phyloP scores from a whole-genome alignment of 352 stramenopile genomes.

The Elongisporangium senticosum region DNA sequence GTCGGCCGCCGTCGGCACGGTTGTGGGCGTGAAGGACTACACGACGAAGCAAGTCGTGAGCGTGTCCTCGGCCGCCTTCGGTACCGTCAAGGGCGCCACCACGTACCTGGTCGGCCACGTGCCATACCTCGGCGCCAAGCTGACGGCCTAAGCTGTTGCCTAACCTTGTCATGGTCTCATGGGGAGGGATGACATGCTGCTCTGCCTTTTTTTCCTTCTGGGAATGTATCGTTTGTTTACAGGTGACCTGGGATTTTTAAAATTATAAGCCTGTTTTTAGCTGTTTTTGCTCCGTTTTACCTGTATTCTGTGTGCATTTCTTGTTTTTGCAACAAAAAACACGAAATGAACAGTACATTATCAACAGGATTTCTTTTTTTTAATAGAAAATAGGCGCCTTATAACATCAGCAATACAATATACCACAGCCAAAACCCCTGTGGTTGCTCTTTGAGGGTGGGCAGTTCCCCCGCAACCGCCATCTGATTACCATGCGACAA shows the following conservation, averaged over 20 bases:
- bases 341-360: too few species aligned
- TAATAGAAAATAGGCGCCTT: background rate
- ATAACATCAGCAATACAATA: background rate
- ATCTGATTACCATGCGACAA: background rate
- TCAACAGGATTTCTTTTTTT: background rate
- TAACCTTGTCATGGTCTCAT: background rate
- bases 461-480: too few species aligned
- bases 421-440: background rate
- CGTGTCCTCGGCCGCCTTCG: slow-evolving; percentile 61
- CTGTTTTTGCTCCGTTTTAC: background rate
- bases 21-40: slow-evolving; percentile 56
- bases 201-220: background rate
- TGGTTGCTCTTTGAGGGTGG: too few species aligned
- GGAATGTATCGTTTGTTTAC: background rate
- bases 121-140: slow-evolving; percentile 10
- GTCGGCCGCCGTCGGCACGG: slow-evolving; percentile 33
- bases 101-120: slow-evolving; percentile 53
- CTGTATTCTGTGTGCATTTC: too few species aligned
- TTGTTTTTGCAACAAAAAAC: too few species aligned
- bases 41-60: slow-evolving; percentile 56
- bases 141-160: background rate
- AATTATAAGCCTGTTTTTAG: background rate
- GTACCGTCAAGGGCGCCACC: slow-evolving; percentile 42
- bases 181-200: background rate
- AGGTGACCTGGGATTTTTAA: background rate